Conservation (phyloP, 2,329 filamentous ascomycete species). For the Trichoderma oligosporum region DNA sequence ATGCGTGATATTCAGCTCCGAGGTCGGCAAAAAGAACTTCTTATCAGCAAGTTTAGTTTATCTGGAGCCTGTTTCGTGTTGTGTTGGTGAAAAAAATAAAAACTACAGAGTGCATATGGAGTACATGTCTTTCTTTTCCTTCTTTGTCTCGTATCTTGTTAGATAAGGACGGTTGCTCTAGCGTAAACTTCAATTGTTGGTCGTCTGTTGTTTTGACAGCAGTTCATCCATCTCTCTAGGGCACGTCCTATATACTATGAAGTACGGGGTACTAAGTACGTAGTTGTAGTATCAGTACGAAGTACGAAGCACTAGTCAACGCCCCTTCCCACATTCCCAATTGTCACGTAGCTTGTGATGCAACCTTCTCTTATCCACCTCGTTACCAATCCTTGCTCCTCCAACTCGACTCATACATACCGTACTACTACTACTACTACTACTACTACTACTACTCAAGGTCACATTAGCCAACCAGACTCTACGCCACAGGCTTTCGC, state of each 20-base stretch:
- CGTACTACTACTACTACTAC: too few relatives aligned
- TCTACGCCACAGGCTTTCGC: background rate
- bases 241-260: too few relatives aligned
- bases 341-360: constrained; percentile 20
- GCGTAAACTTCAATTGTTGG: too few relatives aligned
- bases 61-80: background rate
- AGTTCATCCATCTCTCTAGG: too few relatives aligned
- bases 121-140: background rate
- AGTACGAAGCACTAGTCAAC: constrained; percentile 16
- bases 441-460: background rate
- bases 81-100: background rate
- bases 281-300: background rate
- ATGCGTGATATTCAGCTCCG: background rate
- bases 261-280: too few relatives aligned
- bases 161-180: background rate
- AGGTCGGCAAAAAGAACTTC: background rate
- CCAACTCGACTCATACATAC: too few relatives aligned
- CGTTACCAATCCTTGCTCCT: constrained; percentile 1
- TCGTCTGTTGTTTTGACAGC: too few relatives aligned
- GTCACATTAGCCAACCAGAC: constrained; percentile 11
- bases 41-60: background rate
- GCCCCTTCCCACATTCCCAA: constrained; percentile 17
- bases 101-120: too few relatives aligned
- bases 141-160: background rate
- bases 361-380: constrained; percentile 16